Conservation (phyloP, 1,139 yeast species). For the Debaryomycetaceae sp. region DNA sequence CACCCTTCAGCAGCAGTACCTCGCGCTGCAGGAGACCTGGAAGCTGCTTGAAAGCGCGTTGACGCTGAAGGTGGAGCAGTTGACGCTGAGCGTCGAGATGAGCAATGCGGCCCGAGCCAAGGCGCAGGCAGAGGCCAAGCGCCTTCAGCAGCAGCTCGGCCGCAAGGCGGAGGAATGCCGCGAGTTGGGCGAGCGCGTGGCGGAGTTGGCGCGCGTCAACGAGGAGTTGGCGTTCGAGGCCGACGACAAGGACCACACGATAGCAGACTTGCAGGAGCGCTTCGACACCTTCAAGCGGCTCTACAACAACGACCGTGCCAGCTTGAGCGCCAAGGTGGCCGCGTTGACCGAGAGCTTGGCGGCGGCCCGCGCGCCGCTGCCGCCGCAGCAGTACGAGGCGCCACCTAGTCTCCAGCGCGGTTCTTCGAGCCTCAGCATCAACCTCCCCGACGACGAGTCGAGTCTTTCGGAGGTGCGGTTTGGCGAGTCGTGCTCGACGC, state of each 20-base stretch:
- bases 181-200: slow-evolving; percentile 13
- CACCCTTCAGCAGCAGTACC: slow-evolving; percentile 59
- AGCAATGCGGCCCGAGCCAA: slow-evolving; percentile 30
- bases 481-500: slow-evolving; percentile 37
- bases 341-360: slow-evolving; percentile 20
- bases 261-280: slow-evolving; percentile 25
- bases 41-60: slow-evolving; percentile 54
- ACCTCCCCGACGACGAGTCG: background rate
- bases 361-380: slow-evolving; percentile 10
- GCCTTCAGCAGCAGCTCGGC: slow-evolving; percentile 17
- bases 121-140: slow-evolving; percentile 25
- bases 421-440: background rate
- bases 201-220: slow-evolving; percentile 13
- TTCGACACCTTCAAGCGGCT: slow-evolving; percentile 26
- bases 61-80: slow-evolving; percentile 39
- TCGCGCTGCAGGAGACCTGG: slow-evolving; percentile 67
- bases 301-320: slow-evolving; percentile 28
- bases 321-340: slow-evolving; percentile 24
- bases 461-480: slow-evolving; percentile 18
- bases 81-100: slow-evolving; percentile 36
- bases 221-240: slow-evolving; percentile 18
- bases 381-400: background rate
- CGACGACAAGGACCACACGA: slow-evolving; percentile 23
- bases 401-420: slow-evolving; percentile 3
- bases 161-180: slow-evolving; percentile 22